Evolutionary conservation across 768 basidiomycete species (phyloP).

Genomic region (Leccinum aurantiacum): DNA sequence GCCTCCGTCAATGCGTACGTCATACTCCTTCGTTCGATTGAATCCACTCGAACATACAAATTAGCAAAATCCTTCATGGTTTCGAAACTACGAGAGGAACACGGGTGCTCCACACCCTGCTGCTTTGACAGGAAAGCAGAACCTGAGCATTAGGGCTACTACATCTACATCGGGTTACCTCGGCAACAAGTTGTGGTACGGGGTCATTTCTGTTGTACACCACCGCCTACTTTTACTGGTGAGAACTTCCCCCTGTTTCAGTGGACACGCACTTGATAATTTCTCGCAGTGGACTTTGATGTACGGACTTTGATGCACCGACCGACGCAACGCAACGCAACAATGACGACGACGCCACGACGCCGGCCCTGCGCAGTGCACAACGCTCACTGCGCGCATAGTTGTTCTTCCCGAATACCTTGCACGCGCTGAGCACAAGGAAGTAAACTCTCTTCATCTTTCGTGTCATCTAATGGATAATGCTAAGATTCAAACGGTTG

Average conservation of each 20-base stretch:
- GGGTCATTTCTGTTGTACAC: slow-evolving; percentile 8
- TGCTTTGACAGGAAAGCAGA: background rate
- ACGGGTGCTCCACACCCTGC: slow-evolving; percentile 2
- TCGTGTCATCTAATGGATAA: too few relatives aligned
- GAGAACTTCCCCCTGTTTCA: background rate
- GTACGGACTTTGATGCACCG: too few relatives aligned
- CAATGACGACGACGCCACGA: too few relatives aligned
- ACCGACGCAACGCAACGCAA: too few relatives aligned
- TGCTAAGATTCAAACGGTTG: too few relatives aligned
- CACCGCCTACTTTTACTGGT: background rate
- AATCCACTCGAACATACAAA: background rate
- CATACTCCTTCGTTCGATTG: background rate
- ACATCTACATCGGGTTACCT: background rate
- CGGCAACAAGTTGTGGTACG: slow-evolving; percentile 6
- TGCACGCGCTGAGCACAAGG: too few relatives aligned
- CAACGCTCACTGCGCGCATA: too few relatives aligned
- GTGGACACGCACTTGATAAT: background rate
- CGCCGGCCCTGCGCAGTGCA: too few relatives aligned
- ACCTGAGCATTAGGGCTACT: background rate
- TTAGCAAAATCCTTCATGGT: slow-evolving; percentile 6
- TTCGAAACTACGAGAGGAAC: slow-evolving; percentile 5
- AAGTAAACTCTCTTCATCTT: too few relatives aligned
- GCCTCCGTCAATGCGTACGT: slow-evolving; percentile 11
- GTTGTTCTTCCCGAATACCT: too few relatives aligned
- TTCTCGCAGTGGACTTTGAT: background rate